Base-by-base conservation (phyloP, 306 rosid species). In the Trifolium repens region DNA sequence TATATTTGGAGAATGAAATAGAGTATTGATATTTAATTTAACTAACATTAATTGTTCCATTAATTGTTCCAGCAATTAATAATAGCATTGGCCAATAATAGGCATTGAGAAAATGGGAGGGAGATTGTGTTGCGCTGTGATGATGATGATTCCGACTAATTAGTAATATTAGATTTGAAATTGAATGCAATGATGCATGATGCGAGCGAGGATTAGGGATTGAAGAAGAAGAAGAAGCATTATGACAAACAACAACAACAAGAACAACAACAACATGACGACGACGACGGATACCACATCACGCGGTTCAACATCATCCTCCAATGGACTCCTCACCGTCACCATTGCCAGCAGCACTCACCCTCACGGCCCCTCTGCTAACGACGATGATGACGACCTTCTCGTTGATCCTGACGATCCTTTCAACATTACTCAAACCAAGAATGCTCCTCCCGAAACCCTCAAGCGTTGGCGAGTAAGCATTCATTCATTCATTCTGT, bases 391-490 rank as follows among this genome's bases (percentile, higher is more conserved):
- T 14, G 83, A 82, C 7, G 75, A 72, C 24, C 39, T 60, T 34
- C 35, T 54, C 4, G 52, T 11, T 14, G 85, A 71, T 57, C 84
- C 80, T 0, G 74, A 69, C 7, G 92, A 90, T 75, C 98, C 98
- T 14, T 94, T 94, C 22, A 92, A 94, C 73, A 74, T 94, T 37
- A 80, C 88, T 0, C 78, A 85, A 7, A 94, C 97, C 61, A 94
- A 94, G 76, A 94, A 91, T 73, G 98, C 84, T 0, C 84, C 96
- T 5, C 88, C n/a, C 1, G 89, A 82, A 82, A 59, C 90, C 26
- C 96, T 94, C 82, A 83, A 49, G 60, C 92, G 97, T 32, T 94
- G 96, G 97, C 84, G 97, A 86, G 97, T 80, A 80, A 17, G 27
- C 24, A 5, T 52, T 32, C 35, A 32, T 30, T 13, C 10, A 2